These are phyloP conservation scores for Eimeria praecox DNA, from an alignment of 169 alveolate genomes.

Conservation along the genomic window DNA sequence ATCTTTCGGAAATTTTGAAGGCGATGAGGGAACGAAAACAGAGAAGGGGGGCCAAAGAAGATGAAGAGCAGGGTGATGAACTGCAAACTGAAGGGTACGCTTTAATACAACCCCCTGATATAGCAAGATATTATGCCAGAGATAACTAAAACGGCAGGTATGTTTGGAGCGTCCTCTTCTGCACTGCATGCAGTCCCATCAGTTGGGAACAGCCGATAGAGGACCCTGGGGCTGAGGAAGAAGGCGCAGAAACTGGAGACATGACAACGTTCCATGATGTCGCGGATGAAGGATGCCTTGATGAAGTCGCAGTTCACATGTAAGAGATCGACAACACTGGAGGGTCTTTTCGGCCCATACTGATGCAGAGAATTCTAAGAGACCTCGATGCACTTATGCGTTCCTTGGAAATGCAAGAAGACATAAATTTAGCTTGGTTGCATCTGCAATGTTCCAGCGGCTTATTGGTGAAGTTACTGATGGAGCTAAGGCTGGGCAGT, in stretches of 20 bases:
- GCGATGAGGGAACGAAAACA: constrained; percentile 76
- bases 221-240: constrained; percentile 23
- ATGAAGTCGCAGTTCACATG: constrained; percentile 72
- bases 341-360: not conserved
- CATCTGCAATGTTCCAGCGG: not conserved
- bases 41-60: constrained; percentile 57
- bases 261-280: constrained; percentile 69
- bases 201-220: constrained; percentile 72
- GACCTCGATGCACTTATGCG: not conserved
- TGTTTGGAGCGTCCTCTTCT: not conserved
- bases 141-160: not conserved
- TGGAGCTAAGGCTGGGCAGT: not conserved
- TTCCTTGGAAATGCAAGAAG: not conserved
- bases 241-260: constrained; percentile 47
- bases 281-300: constrained; percentile 74
- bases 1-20: constrained; percentile 65
- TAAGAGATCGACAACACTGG: not conserved
- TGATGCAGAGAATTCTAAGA: not conserved
- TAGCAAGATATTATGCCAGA: not conserved
- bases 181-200: constrained; percentile 42
- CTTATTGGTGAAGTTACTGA: too few species aligned
- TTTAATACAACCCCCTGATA: not conserved
- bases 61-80: constrained; percentile 71
- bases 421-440: not conserved
- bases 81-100: constrained; percentile 70